Base-by-base conservation (phyloP, 164 flowering plant genomes). In the Tetracentron sinense region DNA sequence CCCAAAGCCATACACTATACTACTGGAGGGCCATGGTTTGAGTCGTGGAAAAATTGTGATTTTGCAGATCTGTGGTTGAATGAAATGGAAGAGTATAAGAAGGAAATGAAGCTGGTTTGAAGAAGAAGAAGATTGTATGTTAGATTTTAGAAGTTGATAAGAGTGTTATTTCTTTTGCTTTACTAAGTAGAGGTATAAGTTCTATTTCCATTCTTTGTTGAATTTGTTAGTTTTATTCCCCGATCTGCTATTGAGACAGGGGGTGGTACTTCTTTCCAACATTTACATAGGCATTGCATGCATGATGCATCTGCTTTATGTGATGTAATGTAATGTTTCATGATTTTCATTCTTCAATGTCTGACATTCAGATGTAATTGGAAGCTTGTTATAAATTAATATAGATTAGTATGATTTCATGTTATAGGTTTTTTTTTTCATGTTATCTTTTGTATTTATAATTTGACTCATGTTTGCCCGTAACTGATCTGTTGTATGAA, bases 21-120 rank as follows among this genome's bases (percentile, higher is more conserved):
- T 7, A 78, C 76, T 29, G 98, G 98, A 7, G 98, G 98, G 21
- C 98, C 98, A 0, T 93, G 98, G 98, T 93, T 93, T 69, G 96
- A 90, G 64, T 81, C 84, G 0, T 89, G 87, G 85, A 90, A 86
- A 77, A 70, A 88, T 63, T 93, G 97, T 61, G 97, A 93, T 29
- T 90, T 90, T 69, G 95, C 83, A 0, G 96, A 87, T 51, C 69
- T 85, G 54, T 93, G 98, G 98, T 19, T 89, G 74, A 89, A 78
- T 23, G 98, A 93, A 65, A 62, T 73, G 87, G 85, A 87, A 54
- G 70, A 61, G 31, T 71, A 61, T 50, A 58, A 71, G 64, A 64
- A 70, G 56, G 74, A 56, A 47, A 28, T 17, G 44, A 48, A 60
- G 51, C 46, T 57, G 26, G 47, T 42, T 21, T 63, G 64, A 56